phyloP scores from a whole-genome alignment of 129 eudicot species.

The Lonicera japonica region DNA sequence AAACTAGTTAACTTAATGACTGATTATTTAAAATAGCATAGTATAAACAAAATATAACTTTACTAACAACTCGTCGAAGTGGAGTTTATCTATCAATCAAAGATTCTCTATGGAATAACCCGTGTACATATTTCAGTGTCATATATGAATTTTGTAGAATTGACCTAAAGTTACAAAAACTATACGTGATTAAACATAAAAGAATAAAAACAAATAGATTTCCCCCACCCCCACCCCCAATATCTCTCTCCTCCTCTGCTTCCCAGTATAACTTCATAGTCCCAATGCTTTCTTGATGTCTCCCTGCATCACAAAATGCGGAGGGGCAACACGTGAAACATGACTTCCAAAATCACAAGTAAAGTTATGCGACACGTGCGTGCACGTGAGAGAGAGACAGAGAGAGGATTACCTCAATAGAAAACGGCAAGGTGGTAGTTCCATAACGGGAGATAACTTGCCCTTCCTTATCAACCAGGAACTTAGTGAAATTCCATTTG shows the following conservation, averaged over 20 bases:
- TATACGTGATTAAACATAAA: neutral
- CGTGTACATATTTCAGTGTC: too few relatives aligned
- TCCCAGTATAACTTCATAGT: neutral
- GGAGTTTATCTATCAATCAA: too few relatives aligned
- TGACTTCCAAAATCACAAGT: neutral
- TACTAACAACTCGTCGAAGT: too few relatives aligned
- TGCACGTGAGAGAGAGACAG: neutral
- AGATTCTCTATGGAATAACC: too few relatives aligned
- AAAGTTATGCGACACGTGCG: too few relatives aligned
- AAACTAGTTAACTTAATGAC: too few relatives aligned
- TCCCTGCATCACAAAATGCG: conserved; percentile 34
- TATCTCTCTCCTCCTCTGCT: neutral
- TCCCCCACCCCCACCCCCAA: too few relatives aligned
- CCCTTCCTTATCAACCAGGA: conserved; percentile 84
- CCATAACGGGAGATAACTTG: conserved; percentile 58
- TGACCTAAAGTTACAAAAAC: neutral
- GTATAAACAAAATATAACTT: too few relatives aligned
- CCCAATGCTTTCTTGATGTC: conserved; percentile 67
- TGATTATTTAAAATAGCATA: too few relatives aligned
- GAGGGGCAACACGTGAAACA: neutral
- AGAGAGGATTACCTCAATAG: conserved; percentile 57
- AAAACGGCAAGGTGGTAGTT: conserved; percentile 59
- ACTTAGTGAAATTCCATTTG: conserved; percentile 97
- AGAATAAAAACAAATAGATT: neutral
- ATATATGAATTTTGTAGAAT: neutral